Conservation (phyloP, 2,329 filamentous ascomycete genomes). For the Fusarium sp. region DNA sequence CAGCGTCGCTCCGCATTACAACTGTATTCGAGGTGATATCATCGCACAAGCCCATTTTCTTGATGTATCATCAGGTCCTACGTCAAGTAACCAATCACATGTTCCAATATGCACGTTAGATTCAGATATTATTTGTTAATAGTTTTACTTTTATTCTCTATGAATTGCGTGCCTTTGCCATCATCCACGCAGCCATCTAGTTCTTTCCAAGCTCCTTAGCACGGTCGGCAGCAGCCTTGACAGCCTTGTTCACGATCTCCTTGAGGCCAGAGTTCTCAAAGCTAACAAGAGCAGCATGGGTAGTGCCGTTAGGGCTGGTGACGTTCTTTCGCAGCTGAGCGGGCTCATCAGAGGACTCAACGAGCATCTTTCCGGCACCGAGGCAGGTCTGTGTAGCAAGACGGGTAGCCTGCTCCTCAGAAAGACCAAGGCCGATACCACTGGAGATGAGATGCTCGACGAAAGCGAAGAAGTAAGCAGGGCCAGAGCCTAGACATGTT, state of each 20-base stretch:
- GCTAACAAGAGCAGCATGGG: slow-evolving; percentile 59
- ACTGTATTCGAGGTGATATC: not conserved
- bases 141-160: not conserved
- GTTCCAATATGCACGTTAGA: accelerated
- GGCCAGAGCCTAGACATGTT: slow-evolving; percentile 55
- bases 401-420: slow-evolving; percentile 59
- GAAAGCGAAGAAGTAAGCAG: slow-evolving; percentile 64
- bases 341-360: slow-evolving; percentile 57
- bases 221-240: slow-evolving; percentile 57
- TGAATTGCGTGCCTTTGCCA: accelerated
- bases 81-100: accelerated
- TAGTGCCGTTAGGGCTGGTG: slow-evolving; percentile 64
- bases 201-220: slow-evolving; percentile 57
- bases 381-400: slow-evolving; percentile 62
- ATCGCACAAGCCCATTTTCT: not conserved
- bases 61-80: accelerated
- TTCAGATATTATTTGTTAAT: not conserved
- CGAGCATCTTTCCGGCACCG: slow-evolving; percentile 63
- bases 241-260: slow-evolving; percentile 57
- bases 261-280: slow-evolving; percentile 58
- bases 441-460: slow-evolving; percentile 61
- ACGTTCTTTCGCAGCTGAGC: slow-evolving; percentile 61
- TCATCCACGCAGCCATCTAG: not conserved
- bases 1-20: no score
- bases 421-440: slow-evolving; percentile 56